These are phyloP conservation scores for Hypoxylon rubiginosum DNA, from an alignment of 2,329 filamentous ascomycete genomes.

Conservation along the genomic window DNA sequence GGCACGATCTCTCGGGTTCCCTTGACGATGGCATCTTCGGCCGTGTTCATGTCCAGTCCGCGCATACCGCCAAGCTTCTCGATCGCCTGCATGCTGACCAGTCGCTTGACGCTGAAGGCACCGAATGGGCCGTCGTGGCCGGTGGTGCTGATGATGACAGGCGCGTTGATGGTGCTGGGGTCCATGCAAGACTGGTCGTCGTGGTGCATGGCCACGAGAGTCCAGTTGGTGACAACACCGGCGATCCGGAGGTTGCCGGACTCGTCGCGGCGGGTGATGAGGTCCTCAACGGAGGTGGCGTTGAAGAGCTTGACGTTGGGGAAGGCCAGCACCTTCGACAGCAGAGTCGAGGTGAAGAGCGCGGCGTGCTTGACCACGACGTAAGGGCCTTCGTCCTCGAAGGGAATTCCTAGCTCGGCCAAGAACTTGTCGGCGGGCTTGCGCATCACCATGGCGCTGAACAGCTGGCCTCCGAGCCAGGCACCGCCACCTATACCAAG, in stretches of 20 bases:
- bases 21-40: slow-evolving; percentile 95
- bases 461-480: slow-evolving; percentile 94
- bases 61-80: slow-evolving; percentile 92
- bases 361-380: slow-evolving; percentile 96
- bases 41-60: slow-evolving; percentile 90
- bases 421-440: slow-evolving; percentile 92
- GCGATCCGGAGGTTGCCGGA: slow-evolving; percentile 76
- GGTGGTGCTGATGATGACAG: slow-evolving; percentile 88
- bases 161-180: slow-evolving; percentile 95
- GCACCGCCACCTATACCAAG: slow-evolving; percentile 77
- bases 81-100: slow-evolving; percentile 88
- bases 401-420: slow-evolving; percentile 83
- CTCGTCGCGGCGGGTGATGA: slow-evolving; percentile 80
- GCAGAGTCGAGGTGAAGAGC: slow-evolving; percentile 88
- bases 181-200: slow-evolving; percentile 97
- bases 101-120: slow-evolving; percentile 90
- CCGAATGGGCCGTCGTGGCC: slow-evolving; percentile 93
- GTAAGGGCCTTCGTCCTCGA: slow-evolving; percentile 88
- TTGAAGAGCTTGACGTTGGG: slow-evolving; percentile 98
- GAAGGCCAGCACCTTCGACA: slow-evolving; percentile 85
- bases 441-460: slow-evolving; percentile 95
- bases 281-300: slow-evolving; percentile 89
- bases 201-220: slow-evolving; percentile 87
- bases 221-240: slow-evolving; percentile 97
- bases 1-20: slow-evolving; percentile 88